phyloP scores from a whole-genome alignment of 2,329 filamentous ascomycete species.

The Neoscytalidium dimidiatum region DNA sequence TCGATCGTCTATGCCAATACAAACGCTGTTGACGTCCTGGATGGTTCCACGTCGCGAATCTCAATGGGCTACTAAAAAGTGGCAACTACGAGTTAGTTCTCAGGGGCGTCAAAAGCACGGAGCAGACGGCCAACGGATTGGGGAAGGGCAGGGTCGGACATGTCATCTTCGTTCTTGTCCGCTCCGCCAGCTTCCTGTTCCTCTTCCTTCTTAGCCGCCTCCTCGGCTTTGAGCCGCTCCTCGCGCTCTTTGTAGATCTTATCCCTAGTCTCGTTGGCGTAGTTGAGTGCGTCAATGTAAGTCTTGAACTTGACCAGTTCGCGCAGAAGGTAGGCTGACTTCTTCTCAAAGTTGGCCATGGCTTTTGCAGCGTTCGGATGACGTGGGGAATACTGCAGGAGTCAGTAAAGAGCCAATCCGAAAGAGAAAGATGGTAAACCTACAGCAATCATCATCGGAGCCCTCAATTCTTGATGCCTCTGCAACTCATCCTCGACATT shows the following conservation, averaged over 20 bases:
- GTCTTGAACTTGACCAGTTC: constrained; percentile 97
- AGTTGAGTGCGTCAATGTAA: constrained; percentile 82
- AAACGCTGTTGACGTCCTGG: constrained; percentile 3
- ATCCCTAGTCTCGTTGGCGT: constrained; percentile 68
- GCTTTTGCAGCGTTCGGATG: constrained; percentile 79
- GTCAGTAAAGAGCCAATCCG: not conserved
- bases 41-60: constrained; percentile 12
- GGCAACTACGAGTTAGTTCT: not conserved
- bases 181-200: not conserved
- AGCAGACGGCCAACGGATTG: not conserved
- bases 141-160: constrained; percentile 1
- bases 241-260: constrained; percentile 62
- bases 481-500: constrained; percentile 84
- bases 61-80: not conserved
- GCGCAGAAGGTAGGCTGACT: constrained; percentile 84
- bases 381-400: constrained; percentile 71
- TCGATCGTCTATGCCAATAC: constrained; percentile 2
- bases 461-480: constrained; percentile 83
- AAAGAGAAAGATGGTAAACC: constrained; percentile 28
- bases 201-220: not conserved
- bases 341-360: constrained; percentile 96
- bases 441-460: constrained; percentile 80
- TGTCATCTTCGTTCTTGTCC: constrained; percentile 5
- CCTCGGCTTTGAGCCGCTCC: constrained; percentile 11
- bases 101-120: constrained; percentile 1